These are phyloP conservation scores for Leccinum rimulosum DNA, from an alignment of 768 basidiomycete genomes.

Conservation along the genomic window DNA sequence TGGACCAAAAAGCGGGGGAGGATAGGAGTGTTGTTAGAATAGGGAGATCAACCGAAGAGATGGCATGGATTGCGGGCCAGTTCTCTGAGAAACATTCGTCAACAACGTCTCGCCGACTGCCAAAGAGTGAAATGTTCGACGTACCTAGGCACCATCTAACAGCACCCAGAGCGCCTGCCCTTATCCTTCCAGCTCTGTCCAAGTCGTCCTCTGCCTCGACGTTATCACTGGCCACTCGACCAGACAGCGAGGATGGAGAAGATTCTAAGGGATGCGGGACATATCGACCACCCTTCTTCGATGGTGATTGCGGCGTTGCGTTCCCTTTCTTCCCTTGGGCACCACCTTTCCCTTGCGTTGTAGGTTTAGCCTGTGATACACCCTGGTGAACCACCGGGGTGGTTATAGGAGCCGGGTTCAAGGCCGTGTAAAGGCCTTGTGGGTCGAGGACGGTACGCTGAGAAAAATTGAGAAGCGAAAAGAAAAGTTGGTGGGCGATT, in stretches of 20 bases:
- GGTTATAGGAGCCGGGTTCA: conserved; percentile 63
- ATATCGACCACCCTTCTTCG: conserved; percentile 33
- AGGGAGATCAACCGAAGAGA: neutral
- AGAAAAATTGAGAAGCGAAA: conserved; percentile 47
- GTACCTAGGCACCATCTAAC: conserved; percentile 62
- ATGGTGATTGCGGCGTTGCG: conserved; percentile 23
- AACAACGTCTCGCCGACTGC: conserved; percentile 2
- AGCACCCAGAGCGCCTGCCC: conserved; percentile 66
- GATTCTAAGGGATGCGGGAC: conserved; percentile 33
- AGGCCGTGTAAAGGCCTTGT: conserved; percentile 48
- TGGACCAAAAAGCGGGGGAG: conserved; percentile 55
- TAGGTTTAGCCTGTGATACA: neutral
- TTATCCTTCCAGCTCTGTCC: conserved; percentile 69
- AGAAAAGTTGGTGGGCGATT: conserved; percentile 32
- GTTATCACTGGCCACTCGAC: conserved; percentile 25
- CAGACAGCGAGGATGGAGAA: conserved; percentile 19
- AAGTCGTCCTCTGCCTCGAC: conserved; percentile 60
- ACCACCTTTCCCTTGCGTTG: conserved; percentile 2
- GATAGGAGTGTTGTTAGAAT: conserved; percentile 15
- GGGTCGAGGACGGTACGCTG: conserved; percentile 63
- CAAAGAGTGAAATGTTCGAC: conserved; percentile 22
- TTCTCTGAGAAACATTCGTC: conserved; percentile 13
- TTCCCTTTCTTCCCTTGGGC: conserved; percentile 21
- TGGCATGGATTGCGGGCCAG: conserved; percentile 9
- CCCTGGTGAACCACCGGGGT: conserved; percentile 11